Percentiles rank a stretch among this genome's conserved stretches.
Evolutionary conservation across 2,329 filamentous ascomycete genomes (phyloP).

Genomic region (Myriosclerotinia curreyana): DNA sequence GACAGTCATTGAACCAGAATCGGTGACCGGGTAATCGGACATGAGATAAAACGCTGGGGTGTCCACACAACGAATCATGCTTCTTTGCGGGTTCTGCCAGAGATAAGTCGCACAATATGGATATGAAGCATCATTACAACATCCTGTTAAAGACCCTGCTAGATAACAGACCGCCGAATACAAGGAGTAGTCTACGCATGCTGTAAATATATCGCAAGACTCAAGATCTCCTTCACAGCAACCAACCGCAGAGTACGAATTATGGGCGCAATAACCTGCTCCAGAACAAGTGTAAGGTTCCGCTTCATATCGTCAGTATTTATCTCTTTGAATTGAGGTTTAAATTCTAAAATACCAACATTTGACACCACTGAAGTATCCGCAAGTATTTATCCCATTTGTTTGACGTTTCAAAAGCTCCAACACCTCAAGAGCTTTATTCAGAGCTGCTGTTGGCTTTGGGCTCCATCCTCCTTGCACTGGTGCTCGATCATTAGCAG

Average conservation of each 20-base stretch:
- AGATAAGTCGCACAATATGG: slow-evolving; percentile 1
- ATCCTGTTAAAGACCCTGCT: background rate
- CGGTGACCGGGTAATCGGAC: slow-evolving; percentile 3
- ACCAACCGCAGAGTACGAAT: slow-evolving; percentile 6
- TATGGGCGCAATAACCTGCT: slow-evolving; percentile 8
- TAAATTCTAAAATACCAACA: background rate
- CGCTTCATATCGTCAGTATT: background rate
- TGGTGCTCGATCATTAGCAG: too few relatives aligned
- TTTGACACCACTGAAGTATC: slow-evolving; percentile 4
- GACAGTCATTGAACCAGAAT: background rate
- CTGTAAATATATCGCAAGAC: slow-evolving; percentile 3
- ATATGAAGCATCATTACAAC: background rate
- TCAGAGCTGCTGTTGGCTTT: background rate
- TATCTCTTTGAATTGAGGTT: background rate
- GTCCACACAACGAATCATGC: slow-evolving; percentile 4
- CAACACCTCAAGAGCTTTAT: background rate
- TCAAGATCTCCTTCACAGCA: background rate
- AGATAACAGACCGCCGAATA: background rate
- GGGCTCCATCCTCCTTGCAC: slow-evolving; percentile 3
- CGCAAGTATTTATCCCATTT: background rate
- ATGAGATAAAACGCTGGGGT: slow-evolving; percentile 10
- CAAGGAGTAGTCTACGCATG: slow-evolving; percentile 9
- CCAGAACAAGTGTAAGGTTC: slow-evolving; percentile 8
- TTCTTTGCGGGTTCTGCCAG: slow-evolving; percentile 9
- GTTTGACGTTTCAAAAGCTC: background rate